These are phyloP conservation scores for Musa itinerans DNA, from an alignment of 176 grass and related monocot genomes.

Conservation along the genomic window DNA sequence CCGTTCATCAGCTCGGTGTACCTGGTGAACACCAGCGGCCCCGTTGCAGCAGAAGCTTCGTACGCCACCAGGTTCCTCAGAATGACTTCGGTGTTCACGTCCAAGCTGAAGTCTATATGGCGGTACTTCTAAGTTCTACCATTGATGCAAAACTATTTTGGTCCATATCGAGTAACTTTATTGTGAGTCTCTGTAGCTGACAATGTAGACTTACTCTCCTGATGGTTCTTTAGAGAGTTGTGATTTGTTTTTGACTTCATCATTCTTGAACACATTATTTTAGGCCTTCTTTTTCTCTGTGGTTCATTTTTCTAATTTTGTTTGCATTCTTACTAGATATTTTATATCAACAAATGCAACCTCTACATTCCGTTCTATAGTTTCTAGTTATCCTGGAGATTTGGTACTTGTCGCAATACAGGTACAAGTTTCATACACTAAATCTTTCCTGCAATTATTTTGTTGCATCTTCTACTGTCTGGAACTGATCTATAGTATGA, in stretches of 20 bases:
- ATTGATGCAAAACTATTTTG: too few species aligned
- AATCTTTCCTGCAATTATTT: background rate
- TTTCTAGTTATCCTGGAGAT: slow-evolving; percentile 75
- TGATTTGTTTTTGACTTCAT: too few species aligned
- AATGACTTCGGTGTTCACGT: background rate
- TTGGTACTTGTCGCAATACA: slow-evolving; percentile 68
- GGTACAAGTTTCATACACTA: slow-evolving; percentile 32
- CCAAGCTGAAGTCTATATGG: slow-evolving; percentile 18
- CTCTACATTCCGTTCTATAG: slow-evolving; percentile 69
- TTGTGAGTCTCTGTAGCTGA: too few species aligned
- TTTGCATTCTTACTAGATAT: slow-evolving; percentile 38
- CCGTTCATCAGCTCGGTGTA: slow-evolving; percentile 96
- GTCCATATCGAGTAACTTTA: too few species aligned
- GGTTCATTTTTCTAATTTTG: slow-evolving; percentile 19
- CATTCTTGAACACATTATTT: background rate
- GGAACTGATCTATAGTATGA: background rate
- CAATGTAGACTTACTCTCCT: too few species aligned
- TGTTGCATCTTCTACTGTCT: background rate
- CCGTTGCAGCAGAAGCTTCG: slow-evolving; percentile 31
- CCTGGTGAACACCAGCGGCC: slow-evolving; percentile 52
- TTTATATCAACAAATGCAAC: slow-evolving; percentile 92
- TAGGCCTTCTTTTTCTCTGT: background rate
- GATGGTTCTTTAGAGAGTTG: too few species aligned
- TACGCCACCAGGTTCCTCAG: too few species aligned
- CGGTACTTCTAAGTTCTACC: too few species aligned